These are phyloP conservation scores for Puccinia coronata DNA, from an alignment of 1,284 basidiomycete species.

Conservation along the genomic window DNA sequence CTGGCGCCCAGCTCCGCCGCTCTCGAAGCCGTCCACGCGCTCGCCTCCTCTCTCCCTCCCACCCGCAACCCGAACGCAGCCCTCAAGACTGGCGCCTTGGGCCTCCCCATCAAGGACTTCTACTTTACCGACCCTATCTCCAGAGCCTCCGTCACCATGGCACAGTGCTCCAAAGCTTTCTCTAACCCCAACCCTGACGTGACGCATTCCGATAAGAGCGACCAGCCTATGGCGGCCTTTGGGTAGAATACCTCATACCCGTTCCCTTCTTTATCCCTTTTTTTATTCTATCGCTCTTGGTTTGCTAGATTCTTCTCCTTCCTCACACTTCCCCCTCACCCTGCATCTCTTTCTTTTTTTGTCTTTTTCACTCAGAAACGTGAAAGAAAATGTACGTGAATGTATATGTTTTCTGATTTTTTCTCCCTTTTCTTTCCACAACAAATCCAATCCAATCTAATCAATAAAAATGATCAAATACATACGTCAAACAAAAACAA, in stretches of 20 bases:
- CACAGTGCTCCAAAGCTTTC: conserved; percentile 76
- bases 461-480: no score
- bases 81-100: conserved; percentile 67
- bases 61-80: conserved; percentile 63
- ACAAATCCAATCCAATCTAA: no score
- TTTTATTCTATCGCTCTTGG: background rate
- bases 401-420: background rate
- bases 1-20: conserved; percentile 76
- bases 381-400: background rate
- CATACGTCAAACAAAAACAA: no score
- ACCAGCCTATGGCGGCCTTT: conserved; percentile 25
- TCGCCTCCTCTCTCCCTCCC: conserved; percentile 64
- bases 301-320: background rate
- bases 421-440: no score
- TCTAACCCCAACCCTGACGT: conserved; percentile 60
- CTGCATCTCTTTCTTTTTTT: background rate
- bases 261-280: background rate
- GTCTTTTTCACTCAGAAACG: background rate
- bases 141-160: conserved; percentile 73
- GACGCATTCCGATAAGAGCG: conserved; percentile 18
- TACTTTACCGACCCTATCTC: conserved; percentile 85
- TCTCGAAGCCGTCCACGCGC: conserved; percentile 67
- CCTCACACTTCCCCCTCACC: background rate
- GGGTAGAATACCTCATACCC: background rate
- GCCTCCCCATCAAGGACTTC: conserved; percentile 86